Base-by-base conservation (phyloP, 2,329 filamentous ascomycete species). In the Polychaeton citri region DNA sequence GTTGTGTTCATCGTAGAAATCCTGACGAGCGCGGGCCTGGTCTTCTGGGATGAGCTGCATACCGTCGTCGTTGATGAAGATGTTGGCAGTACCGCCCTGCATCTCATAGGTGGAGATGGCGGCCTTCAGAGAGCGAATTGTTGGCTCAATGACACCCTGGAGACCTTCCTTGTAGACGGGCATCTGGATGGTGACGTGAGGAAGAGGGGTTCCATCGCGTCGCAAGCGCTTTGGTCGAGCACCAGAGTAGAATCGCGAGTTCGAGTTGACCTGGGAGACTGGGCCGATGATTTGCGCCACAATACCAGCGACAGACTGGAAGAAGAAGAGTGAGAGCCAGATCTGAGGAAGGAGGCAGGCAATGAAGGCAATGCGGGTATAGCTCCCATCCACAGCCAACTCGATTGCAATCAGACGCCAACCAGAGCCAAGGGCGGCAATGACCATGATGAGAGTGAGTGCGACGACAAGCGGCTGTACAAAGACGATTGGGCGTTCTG, bases 31-130 rank as follows among this genome's bases (percentile, higher is more conserved):
- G 32, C 54, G 55, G 7, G 62, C 59, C n/a, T 64, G 59, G 5
- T 64, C 59, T 6, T 58, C 51, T 4, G 66, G 57, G 12, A 80
- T 61, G 21, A 76, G 55, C 51, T 79, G 75, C 68, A 80, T 73
- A 38, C 76, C 76, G 43, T 81, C 76, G 38, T 81, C 76, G 43
- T 80, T 79, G 51, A 80, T 58, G 47, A 79, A 78, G 42, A 81
- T 76, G 47, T 72, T 78, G 18, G 76, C 76, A 1, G 74, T 71
- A 6, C 76, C 76, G n/a, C 76, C 76, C 42, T 64, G 57, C 47
- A 67, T 59, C 40, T 68, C 65, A 42, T 68, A 68, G 8, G 64
- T 67, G 1, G 64, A 65, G 12, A 68, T 68, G 19, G 65, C 64
- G 19, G 52, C 54, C 42, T 60, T 60, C 43, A 60, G 43, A 1